Conservation (phyloP, 768 basidiomycete genomes). For the Kwoniella pini region DNA sequence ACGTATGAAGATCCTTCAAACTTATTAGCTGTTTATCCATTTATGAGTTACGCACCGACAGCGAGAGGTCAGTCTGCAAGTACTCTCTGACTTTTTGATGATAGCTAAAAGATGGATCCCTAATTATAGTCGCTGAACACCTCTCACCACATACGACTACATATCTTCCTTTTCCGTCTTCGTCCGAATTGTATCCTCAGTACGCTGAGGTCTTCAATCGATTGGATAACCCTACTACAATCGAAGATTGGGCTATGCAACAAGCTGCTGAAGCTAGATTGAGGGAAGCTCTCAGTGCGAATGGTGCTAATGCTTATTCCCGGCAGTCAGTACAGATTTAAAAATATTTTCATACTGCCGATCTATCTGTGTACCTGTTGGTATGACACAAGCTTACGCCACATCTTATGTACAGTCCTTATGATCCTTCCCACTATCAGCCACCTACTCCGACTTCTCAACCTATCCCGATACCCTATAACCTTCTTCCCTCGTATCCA, state of each 20-base stretch:
- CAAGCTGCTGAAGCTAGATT: slow-evolving; percentile 28
- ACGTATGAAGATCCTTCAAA: slow-evolving; percentile 33
- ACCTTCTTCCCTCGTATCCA: slow-evolving; percentile 21
- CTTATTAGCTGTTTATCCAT: slow-evolving; percentile 43
- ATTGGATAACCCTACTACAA: slow-evolving; percentile 35
- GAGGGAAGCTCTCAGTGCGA: slow-evolving; percentile 17
- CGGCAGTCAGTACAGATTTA: slow-evolving; percentile 12
- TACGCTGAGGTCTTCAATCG: slow-evolving; percentile 28
- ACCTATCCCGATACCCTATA: slow-evolving; percentile 18
- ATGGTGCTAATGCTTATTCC: slow-evolving; percentile 10
- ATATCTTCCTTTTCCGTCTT: slow-evolving; percentile 28
- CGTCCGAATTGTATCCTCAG: slow-evolving; percentile 39
- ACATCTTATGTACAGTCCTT: no score
- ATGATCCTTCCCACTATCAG: background rate
- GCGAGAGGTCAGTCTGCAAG: slow-evolving; percentile 49
- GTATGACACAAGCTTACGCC: no score
- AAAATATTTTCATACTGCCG: no score
- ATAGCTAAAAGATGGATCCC: no score
- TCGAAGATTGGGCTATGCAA: slow-evolving; percentile 38
- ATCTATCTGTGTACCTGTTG: no score
- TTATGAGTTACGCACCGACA: slow-evolving; percentile 45
- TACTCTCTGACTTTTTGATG: no score
- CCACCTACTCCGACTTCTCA: slow-evolving; percentile 9
- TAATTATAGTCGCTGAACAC: slow-evolving; percentile 42
- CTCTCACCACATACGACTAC: slow-evolving; percentile 38